These are phyloP conservation scores for Aspergillus ibericus DNA, from an alignment of 2,329 filamentous ascomycete genomes.

Conservation along the genomic window DNA sequence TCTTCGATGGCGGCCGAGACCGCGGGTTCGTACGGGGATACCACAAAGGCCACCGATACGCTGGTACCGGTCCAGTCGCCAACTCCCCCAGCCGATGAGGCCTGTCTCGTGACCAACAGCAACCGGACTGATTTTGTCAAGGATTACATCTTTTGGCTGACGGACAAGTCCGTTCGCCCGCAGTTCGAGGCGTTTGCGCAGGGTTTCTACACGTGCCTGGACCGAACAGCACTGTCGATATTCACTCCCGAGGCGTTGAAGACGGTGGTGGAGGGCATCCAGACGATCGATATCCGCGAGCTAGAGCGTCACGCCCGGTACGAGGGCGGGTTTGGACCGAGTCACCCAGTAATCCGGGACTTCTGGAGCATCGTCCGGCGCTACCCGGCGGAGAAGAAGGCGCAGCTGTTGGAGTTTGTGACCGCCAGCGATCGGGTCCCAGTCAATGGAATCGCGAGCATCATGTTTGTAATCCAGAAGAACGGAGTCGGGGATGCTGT, in stretches of 20 bases:
- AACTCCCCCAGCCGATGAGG: constrained; percentile 48
- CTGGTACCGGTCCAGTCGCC: constrained; percentile 27
- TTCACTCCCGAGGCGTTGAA: constrained; percentile 71
- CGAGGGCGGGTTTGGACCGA: constrained; percentile 71
- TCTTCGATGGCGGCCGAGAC: constrained; percentile 25
- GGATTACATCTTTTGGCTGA: constrained; percentile 83
- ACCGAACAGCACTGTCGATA: constrained; percentile 68
- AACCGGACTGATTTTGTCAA: constrained; percentile 77
- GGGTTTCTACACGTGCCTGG: constrained; percentile 76
- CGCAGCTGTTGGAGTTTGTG: constrained; percentile 84
- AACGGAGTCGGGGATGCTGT: constrained; percentile 65
- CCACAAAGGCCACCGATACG: constrained; percentile 25
- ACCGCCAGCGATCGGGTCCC: constrained; percentile 90
- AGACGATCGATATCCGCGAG: constrained; percentile 74
- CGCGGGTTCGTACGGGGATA: constrained; percentile 17
- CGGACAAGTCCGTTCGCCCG: constrained; percentile 70
- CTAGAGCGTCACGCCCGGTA: constrained; percentile 73
- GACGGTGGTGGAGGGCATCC: constrained; percentile 76
- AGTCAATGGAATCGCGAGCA: constrained; percentile 76
- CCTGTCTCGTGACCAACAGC: constrained; percentile 73
- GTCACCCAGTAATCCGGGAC: constrained; percentile 67
- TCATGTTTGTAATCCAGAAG: constrained; percentile 80
- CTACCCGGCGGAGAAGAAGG: constrained; percentile 63
- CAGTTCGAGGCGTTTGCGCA: constrained; percentile 79
- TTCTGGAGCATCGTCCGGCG: constrained; percentile 85